Evolutionary conservation across 1,139 yeast genomes (phyloP).

Genomic region (Yamadazyma blattariae): DNA sequence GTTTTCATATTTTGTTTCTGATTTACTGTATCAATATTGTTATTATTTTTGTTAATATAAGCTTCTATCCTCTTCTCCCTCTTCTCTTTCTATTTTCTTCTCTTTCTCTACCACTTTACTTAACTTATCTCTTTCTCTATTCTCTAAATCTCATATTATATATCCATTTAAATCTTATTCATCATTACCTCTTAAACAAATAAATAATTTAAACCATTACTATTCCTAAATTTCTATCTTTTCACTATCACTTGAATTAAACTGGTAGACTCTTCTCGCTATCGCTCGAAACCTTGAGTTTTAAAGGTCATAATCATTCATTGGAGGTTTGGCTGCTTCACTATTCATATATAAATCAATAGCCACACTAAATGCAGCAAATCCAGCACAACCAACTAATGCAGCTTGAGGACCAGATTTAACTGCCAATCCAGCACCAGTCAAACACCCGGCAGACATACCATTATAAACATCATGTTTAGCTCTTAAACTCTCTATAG

Average conservation of each 20-base stretch:
- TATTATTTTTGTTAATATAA: conserved; percentile 30
- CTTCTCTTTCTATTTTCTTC: background rate
- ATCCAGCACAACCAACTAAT: conserved; percentile 90
- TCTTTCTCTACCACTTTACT: too few species aligned
- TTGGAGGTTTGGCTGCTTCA: conserved; percentile 83
- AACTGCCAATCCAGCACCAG: conserved; percentile 89
- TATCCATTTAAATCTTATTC: too few species aligned
- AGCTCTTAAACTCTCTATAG: conserved; percentile 81
- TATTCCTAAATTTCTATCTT: too few species aligned
- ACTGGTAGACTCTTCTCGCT: too few species aligned
- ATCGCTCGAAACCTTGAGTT: too few species aligned
- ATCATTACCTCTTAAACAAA: too few species aligned
- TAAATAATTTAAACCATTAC: too few species aligned
- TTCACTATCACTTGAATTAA: too few species aligned
- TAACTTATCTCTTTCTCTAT: too few species aligned
- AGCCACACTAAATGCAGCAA: conserved; percentile 94
- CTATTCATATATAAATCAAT: conserved; percentile 86
- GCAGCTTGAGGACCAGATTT: conserved; percentile 96
- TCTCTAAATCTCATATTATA: too few species aligned
- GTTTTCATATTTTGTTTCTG: conserved; percentile 26
- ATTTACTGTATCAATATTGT: conserved; percentile 34
- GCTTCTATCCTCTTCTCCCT: background rate
- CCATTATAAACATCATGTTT: conserved; percentile 93
- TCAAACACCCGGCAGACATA: conserved; percentile 87
- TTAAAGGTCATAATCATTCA: conserved; percentile 83